phyloP scores from a whole-genome alignment of 2,329 filamentous ascomycete genomes.

The Xylaria sp. region DNA sequence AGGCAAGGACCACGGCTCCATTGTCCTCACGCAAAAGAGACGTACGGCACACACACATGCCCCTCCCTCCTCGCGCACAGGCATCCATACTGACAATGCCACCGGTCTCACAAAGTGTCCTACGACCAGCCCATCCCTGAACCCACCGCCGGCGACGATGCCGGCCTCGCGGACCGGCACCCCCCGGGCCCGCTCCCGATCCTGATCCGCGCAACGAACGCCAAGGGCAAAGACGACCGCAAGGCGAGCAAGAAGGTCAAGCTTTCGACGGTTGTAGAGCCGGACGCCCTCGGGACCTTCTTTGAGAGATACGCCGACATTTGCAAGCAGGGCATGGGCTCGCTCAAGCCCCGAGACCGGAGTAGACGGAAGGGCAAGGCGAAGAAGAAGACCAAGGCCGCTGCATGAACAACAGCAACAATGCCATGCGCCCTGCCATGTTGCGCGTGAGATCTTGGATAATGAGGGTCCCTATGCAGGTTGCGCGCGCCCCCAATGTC shows the following conservation, averaged over 20 bases:
- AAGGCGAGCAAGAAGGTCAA: constrained; percentile 69
- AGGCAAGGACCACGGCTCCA: constrained; percentile 76
- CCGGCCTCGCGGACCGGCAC: constrained; percentile 70
- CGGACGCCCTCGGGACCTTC: constrained; percentile 80
- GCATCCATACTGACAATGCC: constrained; percentile 13
- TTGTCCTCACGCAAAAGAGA: constrained; percentile 82
- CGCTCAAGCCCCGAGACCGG: constrained; percentile 91
- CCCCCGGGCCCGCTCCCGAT: constrained; percentile 73
- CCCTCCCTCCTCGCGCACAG: background rate
- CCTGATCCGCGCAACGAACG: constrained; percentile 86
- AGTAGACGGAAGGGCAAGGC: constrained; percentile 87
- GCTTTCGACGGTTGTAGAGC: constrained; percentile 83
- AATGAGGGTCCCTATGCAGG: background rate
- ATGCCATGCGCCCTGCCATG: constrained; percentile 15
- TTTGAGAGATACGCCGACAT: constrained; percentile 88
- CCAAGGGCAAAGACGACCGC: constrained; percentile 70
- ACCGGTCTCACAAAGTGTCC: constrained; percentile 52
- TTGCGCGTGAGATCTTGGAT: background rate
- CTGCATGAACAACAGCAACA: constrained; percentile 25
- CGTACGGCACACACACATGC: constrained; percentile 59
- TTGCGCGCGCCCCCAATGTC: background rate
- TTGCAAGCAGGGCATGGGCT: constrained; percentile 88
- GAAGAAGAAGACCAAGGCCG: constrained; percentile 73
- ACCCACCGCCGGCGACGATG: constrained; percentile 57
- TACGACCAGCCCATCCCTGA: constrained; percentile 57